Conservation (phyloP, 2,329 filamentous ascomycete species). For the Helotiales sp. region DNA sequence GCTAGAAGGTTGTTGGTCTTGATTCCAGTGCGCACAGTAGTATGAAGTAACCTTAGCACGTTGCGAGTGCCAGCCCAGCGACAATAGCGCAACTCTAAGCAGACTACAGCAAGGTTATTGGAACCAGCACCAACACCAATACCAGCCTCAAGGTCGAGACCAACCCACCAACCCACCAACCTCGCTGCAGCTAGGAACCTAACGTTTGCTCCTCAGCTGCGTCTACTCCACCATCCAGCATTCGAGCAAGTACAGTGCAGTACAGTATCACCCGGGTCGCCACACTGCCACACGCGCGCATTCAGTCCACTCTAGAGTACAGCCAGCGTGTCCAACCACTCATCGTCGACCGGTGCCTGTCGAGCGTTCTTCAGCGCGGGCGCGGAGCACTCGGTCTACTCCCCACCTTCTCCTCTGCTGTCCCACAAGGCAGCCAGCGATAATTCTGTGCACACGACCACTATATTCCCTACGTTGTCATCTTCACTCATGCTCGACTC, state of each 20-base stretch:
- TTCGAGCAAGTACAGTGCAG: no score
- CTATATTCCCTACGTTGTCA: constrained; percentile 64
- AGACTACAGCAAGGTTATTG: no score
- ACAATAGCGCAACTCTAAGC: not conserved
- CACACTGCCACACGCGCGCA: not conserved
- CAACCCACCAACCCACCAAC: no score
- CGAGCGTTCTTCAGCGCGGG: not conserved
- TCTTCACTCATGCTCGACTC: constrained; percentile 95
- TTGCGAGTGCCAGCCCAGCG: not conserved
- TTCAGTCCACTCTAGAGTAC: not conserved
- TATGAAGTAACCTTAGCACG: not conserved
- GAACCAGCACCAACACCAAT: no score
- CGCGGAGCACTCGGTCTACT: not conserved
- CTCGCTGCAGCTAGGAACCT: not conserved
- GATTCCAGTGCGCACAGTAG: not conserved
- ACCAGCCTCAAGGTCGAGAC: no score
- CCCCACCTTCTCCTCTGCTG: not conserved
- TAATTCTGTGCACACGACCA: constrained; percentile 5
- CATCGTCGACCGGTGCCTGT: not conserved
- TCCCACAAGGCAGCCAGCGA: not conserved
- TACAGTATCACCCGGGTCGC: not conserved
- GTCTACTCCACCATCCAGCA: not conserved
- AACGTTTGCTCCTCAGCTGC: not conserved
- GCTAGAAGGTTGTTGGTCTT: not conserved
- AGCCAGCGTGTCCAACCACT: not conserved